Evolutionary conservation across 306 rosid genomes (phyloP), one percentile per base, ranked within the genome.

Genomic region (Malus sylvestris): DNA sequence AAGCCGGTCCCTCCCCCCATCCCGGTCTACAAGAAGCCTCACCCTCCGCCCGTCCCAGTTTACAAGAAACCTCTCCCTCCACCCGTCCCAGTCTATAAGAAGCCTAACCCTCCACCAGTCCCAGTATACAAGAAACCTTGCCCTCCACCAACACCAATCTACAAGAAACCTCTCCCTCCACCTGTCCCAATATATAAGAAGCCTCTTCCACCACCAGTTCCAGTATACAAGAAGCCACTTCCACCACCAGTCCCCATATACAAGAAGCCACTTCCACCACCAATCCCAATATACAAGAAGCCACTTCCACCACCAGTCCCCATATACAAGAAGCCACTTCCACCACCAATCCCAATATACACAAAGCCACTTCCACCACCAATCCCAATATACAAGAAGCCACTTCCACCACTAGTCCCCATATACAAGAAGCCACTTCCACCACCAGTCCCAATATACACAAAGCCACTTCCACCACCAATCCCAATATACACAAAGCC

Each of bases 351-450:
- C 1, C 38, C 38, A 1, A 7, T 33, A 1, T 33, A 33, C 38
- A 33, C 1, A 2, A 77, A 84, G 0, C 88, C 90, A 0, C n/a
- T 20, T 14, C 92, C 82, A 0, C 85, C 87, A 3, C 81, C 85
- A 0, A 0, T 11, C 1, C 64, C 64, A 1, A 1, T 53, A 0
- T 53, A 53, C 3, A 53, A 53, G 10, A 55, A 55, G 4, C 60
- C 25, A 1, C 25, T 55, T 20, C 61, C 61, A 0, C 61, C 61
- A 57, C 61, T 13, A 8, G 4, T 19, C 0, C 61, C 61, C 0
- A 23, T 81, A 3, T 57, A 57, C 13, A 57, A 63, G 0, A 76
- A 71, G 8, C 77, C 80, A 0, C 6, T 33, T 2, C 84, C 82
- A 1, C 83, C 83, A 18, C 83, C 80, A 0, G 12, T 0, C 87